Evolutionary conservation across 1,284 basidiomycete genomes (phyloP).

Genomic region (Kalmanozyma brasiliensis): DNA sequence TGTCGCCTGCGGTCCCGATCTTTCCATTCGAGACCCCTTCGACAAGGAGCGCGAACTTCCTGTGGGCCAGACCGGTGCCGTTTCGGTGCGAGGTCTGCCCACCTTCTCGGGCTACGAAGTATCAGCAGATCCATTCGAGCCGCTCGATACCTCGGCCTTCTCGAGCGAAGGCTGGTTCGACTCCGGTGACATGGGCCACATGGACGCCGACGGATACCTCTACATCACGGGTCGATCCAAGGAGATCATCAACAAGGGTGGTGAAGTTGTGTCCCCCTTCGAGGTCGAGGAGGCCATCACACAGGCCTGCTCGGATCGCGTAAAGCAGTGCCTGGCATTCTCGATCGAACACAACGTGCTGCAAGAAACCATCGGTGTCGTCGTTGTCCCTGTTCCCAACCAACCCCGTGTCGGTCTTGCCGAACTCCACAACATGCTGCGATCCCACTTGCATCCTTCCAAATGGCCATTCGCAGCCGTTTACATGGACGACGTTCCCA

Average conservation of each 20-base stretch:
- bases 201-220: conserved; percentile 67
- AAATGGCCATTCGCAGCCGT: conserved; percentile 68
- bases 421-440: conserved; percentile 67
- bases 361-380: conserved; percentile 68
- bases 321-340: conserved; percentile 67
- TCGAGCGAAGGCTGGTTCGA: conserved; percentile 67
- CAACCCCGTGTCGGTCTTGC: conserved; percentile 66
- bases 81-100: conserved; percentile 65
- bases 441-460: conserved; percentile 65
- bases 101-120: conserved; percentile 67
- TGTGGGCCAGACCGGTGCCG: conserved; percentile 64
- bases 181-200: conserved; percentile 68
- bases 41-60: conserved; percentile 64
- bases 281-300: conserved; percentile 68
- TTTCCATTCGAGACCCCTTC: conserved; percentile 66
- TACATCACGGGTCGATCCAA: conserved; percentile 68
- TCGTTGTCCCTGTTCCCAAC: conserved; percentile 66
- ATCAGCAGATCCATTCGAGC: conserved; percentile 55
- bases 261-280: conserved; percentile 68
- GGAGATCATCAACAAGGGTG: conserved; percentile 69
- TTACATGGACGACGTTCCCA: conserved; percentile 68
- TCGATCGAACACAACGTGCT: conserved; percentile 67
- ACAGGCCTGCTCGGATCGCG: conserved; percentile 64
- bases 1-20: conserved; percentile 65
- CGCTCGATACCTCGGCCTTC: conserved; percentile 65